Percentiles rank a stretch among this genome's conserved stretches.
These are phyloP conservation scores for Metschnikowia bowlesiae DNA, from an alignment of 805 yeast species.

Conservation along the genomic window DNA sequence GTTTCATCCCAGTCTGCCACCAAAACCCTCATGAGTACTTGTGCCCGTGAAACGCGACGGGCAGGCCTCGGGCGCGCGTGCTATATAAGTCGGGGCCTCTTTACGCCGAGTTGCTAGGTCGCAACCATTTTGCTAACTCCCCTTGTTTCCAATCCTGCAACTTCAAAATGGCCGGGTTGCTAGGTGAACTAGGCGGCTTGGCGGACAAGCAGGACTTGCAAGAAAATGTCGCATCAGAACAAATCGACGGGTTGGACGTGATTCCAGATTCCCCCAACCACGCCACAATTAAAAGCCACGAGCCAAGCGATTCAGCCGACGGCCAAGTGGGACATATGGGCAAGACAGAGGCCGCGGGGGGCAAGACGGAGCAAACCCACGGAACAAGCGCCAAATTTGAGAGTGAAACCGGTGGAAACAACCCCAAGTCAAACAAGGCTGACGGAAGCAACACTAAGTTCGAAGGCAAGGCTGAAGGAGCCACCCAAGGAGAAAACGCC, in stretches of 20 bases:
- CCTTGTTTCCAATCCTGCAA: neutral
- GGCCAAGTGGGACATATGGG: conserved; percentile 10
- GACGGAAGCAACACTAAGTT: conserved; percentile 6
- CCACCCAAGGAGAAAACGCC: neutral
- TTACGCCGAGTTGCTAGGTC: neutral
- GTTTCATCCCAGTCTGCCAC: conserved; percentile 69
- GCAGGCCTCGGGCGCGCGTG: neutral
- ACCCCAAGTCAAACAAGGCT: conserved; percentile 6
- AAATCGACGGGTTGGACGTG: conserved; percentile 7
- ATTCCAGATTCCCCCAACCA: conserved; percentile 5
- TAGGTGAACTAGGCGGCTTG: conserved; percentile 18
- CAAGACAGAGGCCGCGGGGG: conserved; percentile 10
- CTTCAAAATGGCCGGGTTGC: conserved; percentile 6
- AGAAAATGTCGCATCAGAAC: conserved; percentile 7
- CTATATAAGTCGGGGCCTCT: neutral
- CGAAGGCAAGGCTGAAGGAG: conserved; percentile 8
- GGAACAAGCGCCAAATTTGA: conserved; percentile 6
- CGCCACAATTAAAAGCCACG: conserved; percentile 2
- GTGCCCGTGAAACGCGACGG: neutral
- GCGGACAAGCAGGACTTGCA: conserved; percentile 5
- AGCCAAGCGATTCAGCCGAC: neutral
- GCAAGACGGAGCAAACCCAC: conserved; percentile 7
- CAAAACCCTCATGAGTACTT: neutral
- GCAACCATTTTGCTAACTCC: neutral
- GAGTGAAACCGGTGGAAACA: conserved; percentile 5